phyloP scores from a whole-genome alignment of 1,139 yeast genomes.

The Zygosaccharomyces pseudobailii region DNA sequence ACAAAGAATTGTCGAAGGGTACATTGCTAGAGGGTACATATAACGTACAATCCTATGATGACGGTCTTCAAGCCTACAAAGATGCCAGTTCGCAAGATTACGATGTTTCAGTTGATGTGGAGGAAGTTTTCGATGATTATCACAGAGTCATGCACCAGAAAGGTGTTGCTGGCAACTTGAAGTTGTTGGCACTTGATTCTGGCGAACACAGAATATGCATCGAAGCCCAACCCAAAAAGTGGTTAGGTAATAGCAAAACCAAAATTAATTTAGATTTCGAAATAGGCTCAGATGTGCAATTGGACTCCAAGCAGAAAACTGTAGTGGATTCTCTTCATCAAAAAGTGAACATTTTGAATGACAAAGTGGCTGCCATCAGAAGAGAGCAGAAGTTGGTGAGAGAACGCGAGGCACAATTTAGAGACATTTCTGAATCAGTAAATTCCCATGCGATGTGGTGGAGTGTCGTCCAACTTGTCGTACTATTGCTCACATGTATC shows the following conservation, averaged over 20 bases:
- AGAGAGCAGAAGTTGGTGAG: slow-evolving; percentile 65
- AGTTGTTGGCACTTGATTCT: slow-evolving; percentile 62
- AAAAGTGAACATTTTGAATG: slow-evolving; percentile 48
- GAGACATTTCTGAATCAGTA: slow-evolving; percentile 63
- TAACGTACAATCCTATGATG: slow-evolving; percentile 53
- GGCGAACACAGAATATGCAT: slow-evolving; percentile 74
- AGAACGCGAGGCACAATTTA: slow-evolving; percentile 62
- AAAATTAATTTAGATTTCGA: slow-evolving; percentile 45
- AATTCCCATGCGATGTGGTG: slow-evolving; percentile 62
- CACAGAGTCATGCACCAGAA: slow-evolving; percentile 67
- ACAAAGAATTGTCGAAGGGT: slow-evolving; percentile 56
- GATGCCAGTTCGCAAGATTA: slow-evolving; percentile 43
- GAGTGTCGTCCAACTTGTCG: slow-evolving; percentile 57
- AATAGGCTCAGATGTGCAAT: slow-evolving; percentile 46
- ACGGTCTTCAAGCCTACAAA: slow-evolving; percentile 38
- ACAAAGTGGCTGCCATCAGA: slow-evolving; percentile 52
- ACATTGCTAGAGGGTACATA: slow-evolving; percentile 58
- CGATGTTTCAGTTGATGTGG: slow-evolving; percentile 50
- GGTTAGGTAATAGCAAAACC: slow-evolving; percentile 48
- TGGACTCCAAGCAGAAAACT: slow-evolving; percentile 50
- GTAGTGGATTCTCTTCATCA: slow-evolving; percentile 48
- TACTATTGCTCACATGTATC: slow-evolving; percentile 52
- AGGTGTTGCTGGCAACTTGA: slow-evolving; percentile 56
- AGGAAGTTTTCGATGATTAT: slow-evolving; percentile 58
- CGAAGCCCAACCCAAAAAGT: slow-evolving; percentile 58